A percentile compares a stretch with the other conserved stretches of the same genome.
Evolutionary conservation across 2,329 filamentous ascomycete genomes (phyloP).

Genomic region (Grosmannia clavigera): DNA sequence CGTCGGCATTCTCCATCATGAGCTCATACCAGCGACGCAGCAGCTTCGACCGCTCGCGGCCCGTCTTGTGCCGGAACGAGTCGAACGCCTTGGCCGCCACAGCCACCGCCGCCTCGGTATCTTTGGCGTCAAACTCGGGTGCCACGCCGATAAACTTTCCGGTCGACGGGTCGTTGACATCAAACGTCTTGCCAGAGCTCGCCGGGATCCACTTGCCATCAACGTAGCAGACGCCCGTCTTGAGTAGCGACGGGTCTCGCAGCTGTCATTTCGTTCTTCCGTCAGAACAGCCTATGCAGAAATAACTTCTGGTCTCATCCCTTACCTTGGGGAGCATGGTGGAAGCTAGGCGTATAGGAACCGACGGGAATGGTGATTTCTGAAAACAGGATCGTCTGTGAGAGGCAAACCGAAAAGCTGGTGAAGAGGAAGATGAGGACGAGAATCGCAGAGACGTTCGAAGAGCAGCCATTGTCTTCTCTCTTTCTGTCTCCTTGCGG

Average conservation of each 20-base stretch:
- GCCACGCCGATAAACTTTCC: slow-evolving; percentile 69
- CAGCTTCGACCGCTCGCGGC: slow-evolving; percentile 60
- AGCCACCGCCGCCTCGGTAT: slow-evolving; percentile 69
- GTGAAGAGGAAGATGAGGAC: not conserved
- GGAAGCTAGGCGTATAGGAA: slow-evolving; percentile 23
- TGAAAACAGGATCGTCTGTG: slow-evolving; percentile 17
- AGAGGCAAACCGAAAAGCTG: slow-evolving; percentile 2
- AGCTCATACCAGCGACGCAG: slow-evolving; percentile 73
- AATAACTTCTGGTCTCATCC: not conserved
- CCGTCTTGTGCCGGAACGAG: slow-evolving; percentile 57
- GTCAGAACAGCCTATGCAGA: not conserved
- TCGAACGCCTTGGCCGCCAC: slow-evolving; percentile 70
- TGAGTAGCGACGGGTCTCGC: slow-evolving; percentile 70
- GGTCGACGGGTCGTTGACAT: slow-evolving; percentile 75
- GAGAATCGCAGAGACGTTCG: slow-evolving; percentile 8
- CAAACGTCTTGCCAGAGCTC: slow-evolving; percentile 81
- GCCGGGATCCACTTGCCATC: slow-evolving; percentile 88
- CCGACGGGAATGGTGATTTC: slow-evolving; percentile 15
- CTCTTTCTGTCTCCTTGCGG: not conserved
- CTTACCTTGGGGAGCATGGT: slow-evolving; percentile 34
- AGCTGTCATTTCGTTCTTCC: slow-evolving; percentile 35
- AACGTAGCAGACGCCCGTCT: slow-evolving; percentile 69
- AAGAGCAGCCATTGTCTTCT: slow-evolving; percentile 3
- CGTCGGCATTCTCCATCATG: slow-evolving; percentile 65
- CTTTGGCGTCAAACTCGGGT: slow-evolving; percentile 69